phyloP scores from a whole-genome alignment of 2,329 filamentous ascomycete species.

The Colletotrichum eleusines region DNA sequence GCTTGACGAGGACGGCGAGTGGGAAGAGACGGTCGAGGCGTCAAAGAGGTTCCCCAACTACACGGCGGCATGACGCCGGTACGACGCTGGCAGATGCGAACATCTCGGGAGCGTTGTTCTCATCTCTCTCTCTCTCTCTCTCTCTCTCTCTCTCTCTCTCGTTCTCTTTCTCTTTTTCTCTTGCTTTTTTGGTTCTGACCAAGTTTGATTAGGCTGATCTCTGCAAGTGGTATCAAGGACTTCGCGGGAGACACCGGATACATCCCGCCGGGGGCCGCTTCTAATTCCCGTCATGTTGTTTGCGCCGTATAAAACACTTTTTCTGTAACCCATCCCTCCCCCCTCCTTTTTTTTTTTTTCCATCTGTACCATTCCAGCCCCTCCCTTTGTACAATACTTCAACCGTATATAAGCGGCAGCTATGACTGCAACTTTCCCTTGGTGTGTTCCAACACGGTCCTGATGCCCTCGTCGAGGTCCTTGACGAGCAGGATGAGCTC shows the following conservation, averaged over 20 bases:
- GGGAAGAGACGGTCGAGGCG: conserved; percentile 35
- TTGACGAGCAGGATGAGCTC: conserved; percentile 62
- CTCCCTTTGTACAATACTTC: conserved; percentile 7
- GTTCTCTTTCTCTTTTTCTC: not conserved
- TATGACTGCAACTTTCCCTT: conserved; percentile 50
- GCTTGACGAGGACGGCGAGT: conserved; percentile 33
- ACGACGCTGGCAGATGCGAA: too few relatives aligned
- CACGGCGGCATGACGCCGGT: not conserved
- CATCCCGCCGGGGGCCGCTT: conserved; percentile 27
- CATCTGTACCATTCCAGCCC: conserved; percentile 3
- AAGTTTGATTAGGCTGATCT: conserved; percentile 29
- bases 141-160: too few relatives aligned
- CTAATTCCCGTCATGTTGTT: conserved; percentile 28
- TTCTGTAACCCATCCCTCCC: not conserved
- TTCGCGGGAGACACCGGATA: conserved; percentile 22
- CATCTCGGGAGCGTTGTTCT: too few relatives aligned
- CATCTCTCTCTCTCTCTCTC: not conserved
- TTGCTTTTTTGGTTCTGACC: too few relatives aligned
- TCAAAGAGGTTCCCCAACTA: conserved; percentile 39
- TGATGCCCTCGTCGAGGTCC: conserved; percentile 67
- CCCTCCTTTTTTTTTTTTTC: not conserved
- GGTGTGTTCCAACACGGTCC: conserved; percentile 66
- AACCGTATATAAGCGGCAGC: not conserved
- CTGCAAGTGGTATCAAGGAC: conserved; percentile 40
- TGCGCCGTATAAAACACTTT: conserved; percentile 27